These are phyloP conservation scores for Cupressus sempervirens DNA, from an alignment of 75 land plant species.

Conservation along the genomic window DNA sequence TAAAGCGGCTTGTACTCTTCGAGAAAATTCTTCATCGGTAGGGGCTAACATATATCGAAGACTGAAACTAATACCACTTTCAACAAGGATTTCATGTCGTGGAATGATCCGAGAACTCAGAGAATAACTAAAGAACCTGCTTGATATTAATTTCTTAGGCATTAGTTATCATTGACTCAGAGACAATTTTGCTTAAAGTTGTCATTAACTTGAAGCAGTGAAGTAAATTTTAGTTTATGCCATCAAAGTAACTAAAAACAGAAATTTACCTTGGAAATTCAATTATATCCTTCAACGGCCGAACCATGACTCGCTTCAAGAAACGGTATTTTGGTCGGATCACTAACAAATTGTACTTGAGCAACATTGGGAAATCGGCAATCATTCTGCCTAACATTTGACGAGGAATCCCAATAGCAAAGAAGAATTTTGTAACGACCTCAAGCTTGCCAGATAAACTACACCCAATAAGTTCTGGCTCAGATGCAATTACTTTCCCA, in stretches of 20 bases:
- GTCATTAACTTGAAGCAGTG: background rate
- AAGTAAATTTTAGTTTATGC: background rate
- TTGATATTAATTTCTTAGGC: background rate
- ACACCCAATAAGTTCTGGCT: constrained; percentile 82
- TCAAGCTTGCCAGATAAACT: constrained; percentile 61
- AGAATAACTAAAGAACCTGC: constrained; percentile 96
- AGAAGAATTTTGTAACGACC: constrained; percentile 61
- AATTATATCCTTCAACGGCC: constrained; percentile 73
- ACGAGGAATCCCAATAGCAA: constrained; percentile 56
- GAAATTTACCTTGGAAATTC: constrained; percentile 77
- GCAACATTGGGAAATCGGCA: constrained; percentile 81
- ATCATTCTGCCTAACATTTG: constrained; percentile 69
- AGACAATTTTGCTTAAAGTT: background rate
- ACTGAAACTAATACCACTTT: constrained; percentile 57
- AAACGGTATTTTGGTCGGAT: constrained; percentile 80
- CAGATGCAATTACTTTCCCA: constrained; percentile 77
- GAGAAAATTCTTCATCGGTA: constrained; percentile 68
- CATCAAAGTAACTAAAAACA: background rate
- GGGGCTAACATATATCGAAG: constrained; percentile 73
- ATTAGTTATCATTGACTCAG: background rate
- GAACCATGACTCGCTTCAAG: constrained; percentile 72
- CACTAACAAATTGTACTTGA: constrained; percentile 65
- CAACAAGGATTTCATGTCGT: constrained; percentile 62
- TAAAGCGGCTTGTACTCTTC: constrained; percentile 50
- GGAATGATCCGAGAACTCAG: constrained; percentile 74